A percentile compares a stretch with the other conserved stretches of the same genome.
phyloP scores from a whole-genome alignment of 352 stramenopile genomes.

The Pythium diclinum region DNA sequence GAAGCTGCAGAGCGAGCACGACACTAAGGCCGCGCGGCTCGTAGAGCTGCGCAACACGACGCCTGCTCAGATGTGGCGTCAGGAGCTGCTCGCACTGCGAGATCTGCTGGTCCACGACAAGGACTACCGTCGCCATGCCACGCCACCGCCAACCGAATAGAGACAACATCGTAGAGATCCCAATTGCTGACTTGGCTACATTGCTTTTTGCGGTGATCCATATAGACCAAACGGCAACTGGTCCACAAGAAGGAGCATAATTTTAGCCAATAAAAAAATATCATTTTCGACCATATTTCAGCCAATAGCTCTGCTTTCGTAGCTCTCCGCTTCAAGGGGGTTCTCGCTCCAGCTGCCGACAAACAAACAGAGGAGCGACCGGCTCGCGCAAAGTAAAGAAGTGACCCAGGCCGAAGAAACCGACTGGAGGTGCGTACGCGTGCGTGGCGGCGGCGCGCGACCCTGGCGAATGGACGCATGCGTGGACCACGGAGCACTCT shows the following conservation, averaged over 20 bases:
- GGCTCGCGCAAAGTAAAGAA: conserved; percentile 1
- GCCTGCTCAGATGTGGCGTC: conserved; percentile 87
- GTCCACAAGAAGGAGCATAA: background rate
- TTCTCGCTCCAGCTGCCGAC: conserved; percentile 12
- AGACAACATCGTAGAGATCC: background rate
- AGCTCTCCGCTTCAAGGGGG: conserved; percentile 27
- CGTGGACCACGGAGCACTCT: background rate
- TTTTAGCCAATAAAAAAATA: conserved; percentile 4
- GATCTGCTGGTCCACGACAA: conserved; percentile 61
- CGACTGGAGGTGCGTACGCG: conserved; percentile 4
- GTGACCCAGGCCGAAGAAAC: background rate
- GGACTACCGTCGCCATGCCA: conserved; percentile 44
- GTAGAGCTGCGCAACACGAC: conserved; percentile 81
- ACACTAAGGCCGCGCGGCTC: conserved; percentile 88
- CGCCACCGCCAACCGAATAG: background rate
- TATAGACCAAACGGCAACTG: background rate
- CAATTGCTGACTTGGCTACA: background rate
- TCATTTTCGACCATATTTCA: too few relatives aligned
- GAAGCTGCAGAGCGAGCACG: conserved; percentile 89
- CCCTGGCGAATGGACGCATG: background rate
- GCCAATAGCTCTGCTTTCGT: conserved; percentile 15
- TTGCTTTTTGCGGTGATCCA: background rate
- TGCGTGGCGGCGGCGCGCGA: background rate
- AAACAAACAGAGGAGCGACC: background rate
- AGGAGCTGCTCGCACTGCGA: conserved; percentile 57